Evolutionary conservation across 2,329 filamentous ascomycete genomes (phyloP).

Genomic region (Malbranchea cinnamomea): DNA sequence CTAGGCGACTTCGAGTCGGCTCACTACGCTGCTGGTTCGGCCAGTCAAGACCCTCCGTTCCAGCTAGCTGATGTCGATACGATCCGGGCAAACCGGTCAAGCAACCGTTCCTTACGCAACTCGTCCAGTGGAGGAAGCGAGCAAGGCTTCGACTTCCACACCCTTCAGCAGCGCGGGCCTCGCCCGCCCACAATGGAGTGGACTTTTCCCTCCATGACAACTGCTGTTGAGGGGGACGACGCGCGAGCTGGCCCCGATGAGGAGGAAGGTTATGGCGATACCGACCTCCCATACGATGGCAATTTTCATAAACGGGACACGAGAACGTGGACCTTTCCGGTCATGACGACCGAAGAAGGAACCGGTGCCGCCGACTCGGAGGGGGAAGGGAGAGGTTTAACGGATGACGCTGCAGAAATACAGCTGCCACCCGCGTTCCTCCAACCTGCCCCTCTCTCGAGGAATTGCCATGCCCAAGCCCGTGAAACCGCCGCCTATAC

Average conservation of each 20-base stretch:
- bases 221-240: constrained; percentile 3
- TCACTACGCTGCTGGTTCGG: constrained; percentile 37
- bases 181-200: constrained; percentile 33
- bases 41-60: constrained; percentile 34
- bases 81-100: constrained; percentile 39
- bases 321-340: constrained; percentile 42
- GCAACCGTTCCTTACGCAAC: constrained; percentile 28
- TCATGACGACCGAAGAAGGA: constrained; percentile 18
- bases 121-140: constrained; percentile 20
- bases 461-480: no score
- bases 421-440: constrained; percentile 5
- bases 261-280: background rate
- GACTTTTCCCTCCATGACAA: constrained; percentile 25
- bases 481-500: no score
- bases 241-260: constrained; percentile 4
- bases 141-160: constrained; percentile 16
- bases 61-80: constrained; percentile 39
- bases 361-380: constrained; percentile 6
- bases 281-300: constrained; percentile 5
- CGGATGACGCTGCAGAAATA: constrained; percentile 4
- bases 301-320: constrained; percentile 22
- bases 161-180: constrained; percentile 21
- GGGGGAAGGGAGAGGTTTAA: constrained; percentile 8
- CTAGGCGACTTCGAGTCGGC: constrained; percentile 36
- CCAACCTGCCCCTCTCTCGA: constrained; percentile 4